phyloP scores from a whole-genome alignment of 2,329 filamentous ascomycete species.

The Ophiostoma fasciatum region DNA sequence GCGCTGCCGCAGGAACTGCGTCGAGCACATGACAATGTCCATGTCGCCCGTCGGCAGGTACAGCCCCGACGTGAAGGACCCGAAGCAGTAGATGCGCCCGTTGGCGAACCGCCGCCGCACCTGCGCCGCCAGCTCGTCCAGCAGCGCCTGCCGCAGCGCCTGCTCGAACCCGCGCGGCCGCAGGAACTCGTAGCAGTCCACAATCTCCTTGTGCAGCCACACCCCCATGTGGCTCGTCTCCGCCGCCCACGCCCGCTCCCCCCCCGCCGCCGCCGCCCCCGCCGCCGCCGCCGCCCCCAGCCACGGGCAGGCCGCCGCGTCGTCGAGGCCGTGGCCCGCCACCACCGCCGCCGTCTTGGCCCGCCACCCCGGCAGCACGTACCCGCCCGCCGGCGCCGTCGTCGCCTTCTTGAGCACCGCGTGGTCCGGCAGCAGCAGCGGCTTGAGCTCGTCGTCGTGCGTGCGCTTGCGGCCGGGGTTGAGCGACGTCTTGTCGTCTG shows the following conservation, averaged over 20 bases:
- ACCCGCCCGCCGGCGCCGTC: constrained; percentile 34
- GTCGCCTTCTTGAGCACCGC: constrained; percentile 34
- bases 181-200: constrained; percentile 79
- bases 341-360: too few relatives aligned
- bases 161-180: constrained; percentile 65
- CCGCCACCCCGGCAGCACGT: constrained; percentile 38
- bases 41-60: constrained; percentile 68
- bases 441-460: constrained; percentile 50
- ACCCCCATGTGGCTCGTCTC: constrained; percentile 36
- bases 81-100: constrained; percentile 60
- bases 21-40: constrained; percentile 69
- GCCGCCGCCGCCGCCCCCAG: too few relatives aligned
- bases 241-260: constrained; percentile 51
- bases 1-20: constrained; percentile 39
- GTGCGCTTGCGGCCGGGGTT: constrained; percentile 55
- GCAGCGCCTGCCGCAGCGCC: constrained; percentile 54
- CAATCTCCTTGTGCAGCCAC: constrained; percentile 73
- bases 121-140: constrained; percentile 49
- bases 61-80: constrained; percentile 81
- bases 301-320: constrained; percentile 48
- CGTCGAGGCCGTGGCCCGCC: too few relatives aligned
- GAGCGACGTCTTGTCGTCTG: background rate
- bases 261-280: constrained; percentile 36
- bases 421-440: constrained; percentile 27
- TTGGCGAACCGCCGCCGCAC: constrained; percentile 44